A percentile compares a stretch with the other conserved stretches of the same genome.
phyloP scores from a whole-genome alignment of 176 grass and related monocot genomes.

The Triticum monococcum region DNA sequence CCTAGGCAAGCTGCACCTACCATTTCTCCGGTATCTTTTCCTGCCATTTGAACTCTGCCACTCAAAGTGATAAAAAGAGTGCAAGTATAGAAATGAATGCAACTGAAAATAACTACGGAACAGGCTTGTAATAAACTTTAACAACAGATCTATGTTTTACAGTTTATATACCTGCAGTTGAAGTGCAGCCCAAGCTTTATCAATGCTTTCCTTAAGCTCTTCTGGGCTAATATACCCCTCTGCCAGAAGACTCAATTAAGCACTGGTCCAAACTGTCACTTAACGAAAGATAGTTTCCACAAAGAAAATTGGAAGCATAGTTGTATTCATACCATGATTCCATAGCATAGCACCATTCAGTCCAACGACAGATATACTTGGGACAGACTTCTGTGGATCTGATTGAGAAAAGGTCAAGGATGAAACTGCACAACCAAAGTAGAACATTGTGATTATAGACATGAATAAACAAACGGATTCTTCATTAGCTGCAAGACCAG shows the following conservation, averaged over 20 bases:
- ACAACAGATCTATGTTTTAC: neutral
- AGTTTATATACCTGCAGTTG: conserved; percentile 59
- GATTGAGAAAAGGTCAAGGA: conserved; percentile 59
- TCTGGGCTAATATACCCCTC: conserved; percentile 70
- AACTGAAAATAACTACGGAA: neutral
- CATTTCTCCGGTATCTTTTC: neutral
- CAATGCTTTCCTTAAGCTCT: conserved; percentile 71
- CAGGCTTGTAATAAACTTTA: neutral
- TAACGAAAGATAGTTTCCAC: neutral
- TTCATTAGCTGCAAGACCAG: neutral
- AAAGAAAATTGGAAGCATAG: neutral
- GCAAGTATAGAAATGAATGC: neutral
- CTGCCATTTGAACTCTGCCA: neutral
- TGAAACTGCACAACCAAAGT: conserved; percentile 29
- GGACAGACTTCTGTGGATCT: conserved; percentile 85
- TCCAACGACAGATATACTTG: conserved; percentile 88
- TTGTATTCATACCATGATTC: conserved; percentile 71
- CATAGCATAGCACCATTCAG: conserved; percentile 86
- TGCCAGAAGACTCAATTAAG: conserved; percentile 36
- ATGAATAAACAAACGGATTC: neutral
- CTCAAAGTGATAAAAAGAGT: neutral
- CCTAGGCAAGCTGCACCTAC: neutral
- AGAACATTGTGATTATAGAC: neutral
- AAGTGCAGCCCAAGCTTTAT: conserved; percentile 73
- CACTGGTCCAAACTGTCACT: conserved; percentile 3